A percentile compares a stretch with the other conserved stretches of the same genome.
Conservation (phyloP, 2,329 filamentous ascomycete species). For the Dryadomyces quercivorus region DNA sequence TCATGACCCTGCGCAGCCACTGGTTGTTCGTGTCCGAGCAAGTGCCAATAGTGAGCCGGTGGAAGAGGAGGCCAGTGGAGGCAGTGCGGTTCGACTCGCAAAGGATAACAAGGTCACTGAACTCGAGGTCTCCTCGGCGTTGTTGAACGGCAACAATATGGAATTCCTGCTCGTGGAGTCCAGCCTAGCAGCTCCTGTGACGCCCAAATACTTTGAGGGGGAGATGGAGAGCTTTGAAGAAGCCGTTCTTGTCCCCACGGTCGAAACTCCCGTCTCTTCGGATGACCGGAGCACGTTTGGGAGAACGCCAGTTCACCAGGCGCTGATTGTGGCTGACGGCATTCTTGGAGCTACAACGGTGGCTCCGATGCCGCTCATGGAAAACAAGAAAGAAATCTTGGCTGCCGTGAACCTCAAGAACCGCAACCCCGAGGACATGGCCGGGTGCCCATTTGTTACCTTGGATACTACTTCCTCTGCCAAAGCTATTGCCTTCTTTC, state of each 20-base stretch:
- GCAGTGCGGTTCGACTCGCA: background rate
- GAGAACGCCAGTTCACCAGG: slow-evolving; percentile 73
- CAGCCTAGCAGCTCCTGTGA: slow-evolving; percentile 29
- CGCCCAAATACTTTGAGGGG: slow-evolving; percentile 25
- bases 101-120: slow-evolving; percentile 23
- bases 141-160: slow-evolving; percentile 46
- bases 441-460: slow-evolving; percentile 35
- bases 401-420: slow-evolving; percentile 40
- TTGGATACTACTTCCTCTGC: slow-evolving; percentile 54
- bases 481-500: slow-evolving; percentile 53
- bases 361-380: slow-evolving; percentile 27
- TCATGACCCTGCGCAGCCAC: slow-evolving; percentile 38
- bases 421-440: slow-evolving; percentile 21
- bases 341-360: slow-evolving; percentile 52
- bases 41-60: slow-evolving; percentile 17
- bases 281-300: slow-evolving; percentile 54
- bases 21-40: slow-evolving; percentile 46
- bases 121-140: slow-evolving; percentile 47
- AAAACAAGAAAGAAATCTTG: slow-evolving; percentile 30
- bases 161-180: slow-evolving; percentile 48
- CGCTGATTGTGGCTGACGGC: slow-evolving; percentile 62
- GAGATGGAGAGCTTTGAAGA: slow-evolving; percentile 40
- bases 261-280: slow-evolving; percentile 55
- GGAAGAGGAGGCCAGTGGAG: slow-evolving; percentile 17
- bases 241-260: slow-evolving; percentile 59